phyloP scores from a whole-genome alignment of 2,329 filamentous ascomycete species.

The Xylariaceae sp. region DNA sequence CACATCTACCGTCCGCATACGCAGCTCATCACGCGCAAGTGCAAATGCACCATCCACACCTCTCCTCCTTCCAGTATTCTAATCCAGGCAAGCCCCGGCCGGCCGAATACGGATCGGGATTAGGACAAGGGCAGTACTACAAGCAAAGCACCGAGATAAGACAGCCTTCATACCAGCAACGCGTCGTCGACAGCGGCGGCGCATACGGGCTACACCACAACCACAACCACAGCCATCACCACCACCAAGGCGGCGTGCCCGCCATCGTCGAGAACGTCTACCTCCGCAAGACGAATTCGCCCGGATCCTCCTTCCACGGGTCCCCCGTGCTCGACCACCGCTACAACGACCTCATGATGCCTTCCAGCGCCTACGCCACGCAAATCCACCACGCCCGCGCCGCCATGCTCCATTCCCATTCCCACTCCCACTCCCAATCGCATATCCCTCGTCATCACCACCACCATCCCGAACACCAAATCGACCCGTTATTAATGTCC shows the following conservation, averaged over 20 bases:
- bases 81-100: constrained; percentile 36
- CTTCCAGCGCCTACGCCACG: constrained; percentile 4
- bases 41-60: constrained; percentile 17
- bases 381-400: constrained; percentile 9
- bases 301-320: constrained; percentile 15
- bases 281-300: constrained; percentile 25
- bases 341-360: constrained; percentile 27
- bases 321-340: constrained; percentile 20
- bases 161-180: constrained; percentile 18
- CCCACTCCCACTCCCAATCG: neutral
- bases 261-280: constrained; percentile 23
- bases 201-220: constrained; percentile 1
- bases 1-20: constrained; percentile 16
- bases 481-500: constrained; percentile 17
- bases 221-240: too few relatives aligned
- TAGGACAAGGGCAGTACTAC: constrained; percentile 33
- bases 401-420: constrained; percentile 7
- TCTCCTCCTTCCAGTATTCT: constrained; percentile 33
- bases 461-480: constrained; percentile 12
- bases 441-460: constrained; percentile 2
- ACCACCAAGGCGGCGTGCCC: constrained; percentile 6
- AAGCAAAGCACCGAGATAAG: constrained; percentile 31
- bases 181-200: constrained; percentile 2
- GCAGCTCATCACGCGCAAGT: constrained; percentile 13
- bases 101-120: constrained; percentile 33